Evolutionary conservation across 1,284 basidiomycete species (phyloP), one percentile per base, ranked within the genome.

Genomic region (Tilletia setariae): DNA sequence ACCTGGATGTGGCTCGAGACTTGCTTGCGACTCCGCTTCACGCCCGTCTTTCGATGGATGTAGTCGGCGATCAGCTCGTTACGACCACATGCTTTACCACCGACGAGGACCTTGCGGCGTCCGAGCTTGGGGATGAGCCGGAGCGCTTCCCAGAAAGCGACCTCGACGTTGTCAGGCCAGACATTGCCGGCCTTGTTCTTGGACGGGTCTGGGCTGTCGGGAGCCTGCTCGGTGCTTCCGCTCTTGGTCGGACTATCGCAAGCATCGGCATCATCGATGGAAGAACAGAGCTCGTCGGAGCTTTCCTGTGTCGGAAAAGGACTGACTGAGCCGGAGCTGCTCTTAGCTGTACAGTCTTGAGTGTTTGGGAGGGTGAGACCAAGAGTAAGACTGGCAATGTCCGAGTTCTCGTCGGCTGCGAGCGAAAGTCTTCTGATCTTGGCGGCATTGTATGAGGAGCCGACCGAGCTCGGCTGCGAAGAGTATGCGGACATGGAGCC

Each of bases 61-160:
- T 86, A 85, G 69, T 85, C 82, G 30, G 84, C 85, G 72, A 86
- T 86, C 56, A 86, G 82, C 74, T 86, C 85, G 75, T 86, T 86
- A n/a, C 85, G 83, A 0, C 85, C 85, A 63, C 84, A 85, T 1
- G 85, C 81, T 73, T 85, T 85, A 51, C 84, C 84, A 67, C 84
- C 79, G 63, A 86, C 84, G 61, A 85, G 76, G 66, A 86, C 80
- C 74, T 86, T 86, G 67, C 83, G 83, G n/a, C 84, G 79, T 6
- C 84, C 84, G 19, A 85, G 81, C 69, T 83, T 83, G 64, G 84
- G 84, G 9, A 85, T 81, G 21, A 84, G 73, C 4, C 78, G 78
- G 43, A 84, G 78, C 23, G 84, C 84, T 67, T 82, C 79, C 70
- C 83, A 82, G 70, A 84, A 85, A 32, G 83, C 84, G 0, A 83